Evolutionary conservation across 2,329 filamentous ascomycete genomes (phyloP), one percentile per base, ranked within the genome.

Genomic region (Diaporthe ampelina): DNA sequence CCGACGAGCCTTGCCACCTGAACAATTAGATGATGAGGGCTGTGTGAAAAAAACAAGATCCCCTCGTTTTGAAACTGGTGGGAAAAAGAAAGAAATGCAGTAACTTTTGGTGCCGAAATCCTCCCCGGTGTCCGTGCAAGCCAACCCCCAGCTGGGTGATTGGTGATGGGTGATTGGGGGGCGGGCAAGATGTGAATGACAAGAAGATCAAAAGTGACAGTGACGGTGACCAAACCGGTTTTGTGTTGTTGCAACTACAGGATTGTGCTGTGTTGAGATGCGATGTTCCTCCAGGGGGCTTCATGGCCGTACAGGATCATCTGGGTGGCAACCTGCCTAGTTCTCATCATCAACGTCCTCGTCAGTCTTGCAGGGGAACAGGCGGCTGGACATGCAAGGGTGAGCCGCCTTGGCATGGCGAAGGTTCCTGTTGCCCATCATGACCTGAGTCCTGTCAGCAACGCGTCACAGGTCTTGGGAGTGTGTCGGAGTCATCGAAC

Each of bases 61-160:
- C n/a, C 32, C 37, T 24, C 21, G 32, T 26, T 13, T 40, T 26
- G 63, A 54, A 68, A 40, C 32, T 54, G 21, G n/a, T 21, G 32
- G 32, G 37, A 52, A n/a, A 68, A 68, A 37, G 10, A 54, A 29
- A 48, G 48, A 68, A 68, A 54, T 68, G 48, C 32, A 54, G 48
- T 19, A 68, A 54, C 48, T 68, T 54, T 68, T 68, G 24, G n/a
- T 54, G 63, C 32, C n/a, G 32, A 54, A 29, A 68, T 68, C 48
- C 45, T 19, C 63, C 63, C 32, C 52, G 7, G 19, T 40, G 48
- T 68, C 63, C 63, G 26, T 54, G 63, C 63, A 68, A 68, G 48
- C 63, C 48, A 68, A 54, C 32, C 19, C 32, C 37, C 48, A 68
- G 45, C 48, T 54, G 32, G 48, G 63, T 68, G 63, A 29, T 40